Conservation (phyloP, 2,329 filamentous ascomycete genomes). For the Xylaria sp. region DNA sequence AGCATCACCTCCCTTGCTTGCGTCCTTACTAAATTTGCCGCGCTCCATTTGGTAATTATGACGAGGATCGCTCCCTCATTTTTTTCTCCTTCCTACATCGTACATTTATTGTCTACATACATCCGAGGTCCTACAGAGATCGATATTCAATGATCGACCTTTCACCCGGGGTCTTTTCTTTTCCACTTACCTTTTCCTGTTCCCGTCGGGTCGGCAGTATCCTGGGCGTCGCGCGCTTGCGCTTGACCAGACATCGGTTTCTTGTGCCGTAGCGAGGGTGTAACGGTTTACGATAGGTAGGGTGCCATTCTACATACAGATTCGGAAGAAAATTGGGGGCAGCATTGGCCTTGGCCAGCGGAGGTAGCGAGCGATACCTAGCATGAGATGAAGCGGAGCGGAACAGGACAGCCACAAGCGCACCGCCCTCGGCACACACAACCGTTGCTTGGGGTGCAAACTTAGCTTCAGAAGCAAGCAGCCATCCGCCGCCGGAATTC, state of each 20-base stretch:
- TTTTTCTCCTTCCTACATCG: conserved; percentile 8
- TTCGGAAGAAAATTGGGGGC: conserved; percentile 24
- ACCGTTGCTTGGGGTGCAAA: background rate
- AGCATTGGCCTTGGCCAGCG: conserved; percentile 31
- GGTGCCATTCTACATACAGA: conserved; percentile 16
- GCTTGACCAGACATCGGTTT: conserved; percentile 39
- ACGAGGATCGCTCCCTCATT: conserved; percentile 20
- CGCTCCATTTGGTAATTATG: background rate
- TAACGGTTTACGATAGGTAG: background rate
- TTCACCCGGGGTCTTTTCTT: conserved; percentile 25
- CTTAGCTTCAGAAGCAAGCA: conserved; percentile 2
- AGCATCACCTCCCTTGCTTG: background rate
- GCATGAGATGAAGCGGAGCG: conserved; percentile 38
- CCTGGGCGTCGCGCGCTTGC: conserved; percentile 41
- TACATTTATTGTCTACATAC: background rate
- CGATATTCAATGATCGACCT: conserved; percentile 28
- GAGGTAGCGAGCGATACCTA: conserved; percentile 37
- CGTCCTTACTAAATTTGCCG: background rate
- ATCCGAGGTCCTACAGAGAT: conserved; percentile 1
- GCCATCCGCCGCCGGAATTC: conserved; percentile 21
- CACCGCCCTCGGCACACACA: conserved; percentile 29
- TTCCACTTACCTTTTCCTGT: conserved; percentile 7
- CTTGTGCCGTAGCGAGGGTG: background rate
- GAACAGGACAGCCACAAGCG: conserved; percentile 31
- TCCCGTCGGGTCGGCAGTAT: conserved; percentile 30